Base-by-base conservation (phyloP, 1,284 basidiomycete species). In the Trichosporon sp. region DNA sequence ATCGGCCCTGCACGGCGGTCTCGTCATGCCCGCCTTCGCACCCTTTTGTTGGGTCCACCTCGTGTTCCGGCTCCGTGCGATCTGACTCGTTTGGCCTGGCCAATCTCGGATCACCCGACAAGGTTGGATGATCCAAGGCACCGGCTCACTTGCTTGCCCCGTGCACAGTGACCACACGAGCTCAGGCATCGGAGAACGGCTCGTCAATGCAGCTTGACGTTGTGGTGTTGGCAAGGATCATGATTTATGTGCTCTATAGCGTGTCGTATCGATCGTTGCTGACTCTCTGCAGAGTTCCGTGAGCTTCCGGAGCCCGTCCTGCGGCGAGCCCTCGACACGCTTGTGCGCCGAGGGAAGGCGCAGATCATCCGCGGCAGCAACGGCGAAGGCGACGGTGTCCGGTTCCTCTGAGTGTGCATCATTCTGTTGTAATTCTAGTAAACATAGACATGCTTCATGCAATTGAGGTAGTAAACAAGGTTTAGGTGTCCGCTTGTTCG, bases 331-430 rank as follows among this genome's bases (percentile, higher is more conserved):
- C 69, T 85, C 14, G 82, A 83, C 31, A 74, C 80, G 9, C 76
- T 85, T 14, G 78, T 81, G 59, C 81, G 81, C 63, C 76, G 80
- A 56, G 82, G 81, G 27, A 83, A 83, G 67, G 83, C 83, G n/a
- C 82, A 83, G 69, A 75, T 84, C 32, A 77, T 85, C 71, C 74
- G 71, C 16, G 74, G 74, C 57, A 82, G 82, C 4, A 78, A 81
- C 29, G 81, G 80, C 1, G 79, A 80, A 21, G 74, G 76, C 0
- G 81, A 83, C 61, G 83, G 83, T 67, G 83, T 84, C 62, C 79
- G 83, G 66, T 84, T 84, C 64, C 76, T 82, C 9, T 80, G 64
- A 25, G 13, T 29, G 21, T 8, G 27, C 2, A 4, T n/a, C 16
- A 21, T 33, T 36, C n/a, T 54, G 49, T 54, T 54, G 49, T 54